phyloP scores from a whole-genome alignment of 1,284 basidiomycete species.

The Stygiomarasmius scandens region DNA sequence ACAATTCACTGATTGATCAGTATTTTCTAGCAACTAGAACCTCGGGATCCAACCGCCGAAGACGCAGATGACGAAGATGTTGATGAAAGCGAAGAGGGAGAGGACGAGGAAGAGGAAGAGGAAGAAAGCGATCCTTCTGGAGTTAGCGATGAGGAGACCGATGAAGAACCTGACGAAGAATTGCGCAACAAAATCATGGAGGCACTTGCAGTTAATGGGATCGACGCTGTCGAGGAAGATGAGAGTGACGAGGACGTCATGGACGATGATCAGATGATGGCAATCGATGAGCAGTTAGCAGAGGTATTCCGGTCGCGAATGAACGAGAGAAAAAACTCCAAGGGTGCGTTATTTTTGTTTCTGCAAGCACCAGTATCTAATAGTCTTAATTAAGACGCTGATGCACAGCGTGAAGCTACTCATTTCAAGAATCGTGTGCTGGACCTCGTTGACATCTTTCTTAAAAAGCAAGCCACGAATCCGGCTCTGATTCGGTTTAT shows the following conservation, averaged over 20 bases:
- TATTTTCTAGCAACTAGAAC: slow-evolving; percentile 76
- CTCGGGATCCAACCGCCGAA: slow-evolving; percentile 61
- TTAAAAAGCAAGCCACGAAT: slow-evolving; percentile 75
- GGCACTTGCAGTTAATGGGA: slow-evolving; percentile 75
- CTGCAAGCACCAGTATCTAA: slow-evolving; percentile 8
- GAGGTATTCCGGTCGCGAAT: slow-evolving; percentile 80
- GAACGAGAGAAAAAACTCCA: slow-evolving; percentile 62
- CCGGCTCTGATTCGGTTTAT: slow-evolving; percentile 71
- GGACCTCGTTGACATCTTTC: slow-evolving; percentile 86
- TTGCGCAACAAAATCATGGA: slow-evolving; percentile 79
- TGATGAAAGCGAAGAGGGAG: slow-evolving; percentile 38
- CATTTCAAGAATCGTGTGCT: slow-evolving; percentile 96
- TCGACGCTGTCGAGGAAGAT: slow-evolving; percentile 55
- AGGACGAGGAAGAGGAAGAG: slow-evolving; percentile 37
- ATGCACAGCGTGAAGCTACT: slow-evolving; percentile 80
- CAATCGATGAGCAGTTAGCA: slow-evolving; percentile 91
- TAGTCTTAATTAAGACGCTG: slow-evolving; percentile 44
- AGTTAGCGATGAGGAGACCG: slow-evolving; percentile 36
- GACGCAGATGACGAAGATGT: slow-evolving; percentile 46
- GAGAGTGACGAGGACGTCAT: slow-evolving; percentile 65
- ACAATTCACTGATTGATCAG: not conserved
- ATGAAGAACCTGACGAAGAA: slow-evolving; percentile 62
- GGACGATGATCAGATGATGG: slow-evolving; percentile 98
- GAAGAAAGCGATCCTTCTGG: slow-evolving; percentile 27
- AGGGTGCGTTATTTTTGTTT: slow-evolving; percentile 48